phyloP scores from a whole-genome alignment of 2,329 filamentous ascomycete genomes.

The Pseudogymnoascus sp. region DNA sequence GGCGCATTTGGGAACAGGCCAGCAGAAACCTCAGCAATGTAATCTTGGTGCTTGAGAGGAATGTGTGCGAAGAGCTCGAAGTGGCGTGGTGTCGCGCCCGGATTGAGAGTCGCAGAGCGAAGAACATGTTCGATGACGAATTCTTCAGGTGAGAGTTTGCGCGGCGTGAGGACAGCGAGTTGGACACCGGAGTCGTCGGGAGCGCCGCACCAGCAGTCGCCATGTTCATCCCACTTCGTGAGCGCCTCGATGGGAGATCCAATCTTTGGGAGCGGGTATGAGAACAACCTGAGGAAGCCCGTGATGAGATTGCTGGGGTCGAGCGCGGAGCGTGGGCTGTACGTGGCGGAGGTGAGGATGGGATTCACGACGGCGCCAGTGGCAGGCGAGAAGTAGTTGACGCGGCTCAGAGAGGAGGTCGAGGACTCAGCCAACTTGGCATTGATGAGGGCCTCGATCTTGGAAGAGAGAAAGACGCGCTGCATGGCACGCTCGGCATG shows the following conservation, averaged over 20 bases:
- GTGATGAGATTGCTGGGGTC: constrained; percentile 17
- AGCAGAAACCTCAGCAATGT: constrained; percentile 34
- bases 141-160: constrained; percentile 57
- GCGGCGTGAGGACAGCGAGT: constrained; percentile 55
- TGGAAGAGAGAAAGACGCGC: background rate
- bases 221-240: constrained; percentile 64
- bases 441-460: constrained; percentile 19
- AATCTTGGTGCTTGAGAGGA: constrained; percentile 37
- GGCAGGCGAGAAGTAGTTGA: constrained; percentile 68
- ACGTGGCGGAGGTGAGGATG: constrained; percentile 52
- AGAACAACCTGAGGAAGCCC: constrained; percentile 14
- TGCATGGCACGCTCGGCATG: background rate
- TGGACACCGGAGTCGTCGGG: constrained; percentile 46
- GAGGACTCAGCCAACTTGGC: constrained; percentile 13
- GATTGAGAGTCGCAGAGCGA: constrained; percentile 52
- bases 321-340: constrained; percentile 26
- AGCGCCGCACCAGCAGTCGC: constrained; percentile 80
- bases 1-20: constrained; percentile 31
- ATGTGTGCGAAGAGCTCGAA: constrained; percentile 65
- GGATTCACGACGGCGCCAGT: constrained; percentile 60
- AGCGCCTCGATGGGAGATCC: constrained; percentile 50
- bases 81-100: constrained; percentile 54
- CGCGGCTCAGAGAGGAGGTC: constrained; percentile 30
- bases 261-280: constrained; percentile 20
- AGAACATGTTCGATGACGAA: constrained; percentile 67